phyloP scores from a whole-genome alignment of 805 yeast genomes.

The Priceomyces fermenticarens region DNA sequence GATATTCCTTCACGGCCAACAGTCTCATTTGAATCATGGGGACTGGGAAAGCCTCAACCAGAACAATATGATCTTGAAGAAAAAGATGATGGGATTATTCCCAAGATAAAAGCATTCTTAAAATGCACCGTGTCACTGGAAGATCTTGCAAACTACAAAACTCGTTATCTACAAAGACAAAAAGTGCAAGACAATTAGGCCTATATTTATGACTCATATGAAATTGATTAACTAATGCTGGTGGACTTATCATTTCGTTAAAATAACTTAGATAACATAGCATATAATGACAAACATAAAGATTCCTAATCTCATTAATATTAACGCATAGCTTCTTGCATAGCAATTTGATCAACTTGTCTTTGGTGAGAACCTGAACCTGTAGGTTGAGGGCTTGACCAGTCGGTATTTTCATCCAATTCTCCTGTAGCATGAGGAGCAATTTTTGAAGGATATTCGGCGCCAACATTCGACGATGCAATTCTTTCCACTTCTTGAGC shows the following conservation, averaged over 20 bases:
- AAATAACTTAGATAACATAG: background rate
- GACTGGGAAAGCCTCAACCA: background rate
- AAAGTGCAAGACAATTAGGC: background rate
- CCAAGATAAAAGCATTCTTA: slow-evolving; percentile 6
- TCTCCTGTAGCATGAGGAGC: slow-evolving; percentile 8
- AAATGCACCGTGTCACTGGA: slow-evolving; percentile 11
- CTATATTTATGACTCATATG: too few relatives aligned
- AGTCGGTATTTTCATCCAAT: slow-evolving; percentile 22
- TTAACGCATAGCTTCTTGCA: slow-evolving; percentile 29
- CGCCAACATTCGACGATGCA: slow-evolving; percentile 22
- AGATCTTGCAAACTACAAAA: slow-evolving; percentile 11
- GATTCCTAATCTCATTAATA: background rate
- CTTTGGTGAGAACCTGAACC: background rate
- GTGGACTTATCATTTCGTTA: background rate
- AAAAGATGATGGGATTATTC: slow-evolving; percentile 2
- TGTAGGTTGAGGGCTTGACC: slow-evolving; percentile 14
- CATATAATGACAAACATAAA: background rate
- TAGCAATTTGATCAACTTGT: slow-evolving; percentile 23
- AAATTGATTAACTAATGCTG: background rate
- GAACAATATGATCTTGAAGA: background rate
- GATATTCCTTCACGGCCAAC: background rate
- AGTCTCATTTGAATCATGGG: background rate
- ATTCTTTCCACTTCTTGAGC: slow-evolving; percentile 40
- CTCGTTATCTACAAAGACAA: slow-evolving; percentile 10
- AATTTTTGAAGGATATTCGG: slow-evolving; percentile 6